phyloP scores from a whole-genome alignment of 179 eudicot genomes.

The Beta lomatogona region DNA sequence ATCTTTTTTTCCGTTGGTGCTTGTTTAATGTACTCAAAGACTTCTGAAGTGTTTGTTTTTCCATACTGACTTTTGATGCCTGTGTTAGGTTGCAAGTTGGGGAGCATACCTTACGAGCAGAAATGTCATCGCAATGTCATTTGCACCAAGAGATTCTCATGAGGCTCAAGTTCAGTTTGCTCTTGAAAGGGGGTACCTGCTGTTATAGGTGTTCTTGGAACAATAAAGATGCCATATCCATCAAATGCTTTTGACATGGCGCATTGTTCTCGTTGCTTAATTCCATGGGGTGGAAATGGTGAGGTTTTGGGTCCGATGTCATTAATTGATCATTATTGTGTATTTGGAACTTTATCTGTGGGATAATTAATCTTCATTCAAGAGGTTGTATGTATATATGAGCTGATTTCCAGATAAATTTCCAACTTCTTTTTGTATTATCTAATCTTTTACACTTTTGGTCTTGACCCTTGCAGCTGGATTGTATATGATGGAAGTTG shows the following conservation, averaged over 20 bases:
- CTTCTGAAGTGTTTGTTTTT: neutral
- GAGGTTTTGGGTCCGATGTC: slow-evolving; percentile 23
- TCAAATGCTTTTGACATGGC: slow-evolving; percentile 84
- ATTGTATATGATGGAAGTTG: slow-evolving; percentile 80
- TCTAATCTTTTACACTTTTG: slow-evolving; percentile 7
- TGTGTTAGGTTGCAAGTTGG: slow-evolving; percentile 78
- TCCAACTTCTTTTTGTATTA: neutral
- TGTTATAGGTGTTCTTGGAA: slow-evolving; percentile 79
- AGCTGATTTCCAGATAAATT: neutral
- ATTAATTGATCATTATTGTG: neutral
- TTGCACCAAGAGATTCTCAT: slow-evolving; percentile 86
- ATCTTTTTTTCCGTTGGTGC: neutral
- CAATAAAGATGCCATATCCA: slow-evolving; percentile 71
- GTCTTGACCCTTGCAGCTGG: slow-evolving; percentile 50
- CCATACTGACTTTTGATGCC: neutral
- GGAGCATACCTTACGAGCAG: slow-evolving; percentile 82
- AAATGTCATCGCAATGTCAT: slow-evolving; percentile 82
- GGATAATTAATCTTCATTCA: neutral
- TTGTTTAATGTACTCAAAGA: neutral
- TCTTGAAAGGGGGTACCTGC: slow-evolving; percentile 84
- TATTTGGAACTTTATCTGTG: neutral
- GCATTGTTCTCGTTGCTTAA: slow-evolving; percentile 80
- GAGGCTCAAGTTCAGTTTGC: slow-evolving; percentile 88
- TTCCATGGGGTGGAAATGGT: slow-evolving; percentile 80
- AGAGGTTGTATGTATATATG: neutral